Conservation (phyloP, 2,329 filamentous ascomycete species). For the Fusarium sp. region DNA sequence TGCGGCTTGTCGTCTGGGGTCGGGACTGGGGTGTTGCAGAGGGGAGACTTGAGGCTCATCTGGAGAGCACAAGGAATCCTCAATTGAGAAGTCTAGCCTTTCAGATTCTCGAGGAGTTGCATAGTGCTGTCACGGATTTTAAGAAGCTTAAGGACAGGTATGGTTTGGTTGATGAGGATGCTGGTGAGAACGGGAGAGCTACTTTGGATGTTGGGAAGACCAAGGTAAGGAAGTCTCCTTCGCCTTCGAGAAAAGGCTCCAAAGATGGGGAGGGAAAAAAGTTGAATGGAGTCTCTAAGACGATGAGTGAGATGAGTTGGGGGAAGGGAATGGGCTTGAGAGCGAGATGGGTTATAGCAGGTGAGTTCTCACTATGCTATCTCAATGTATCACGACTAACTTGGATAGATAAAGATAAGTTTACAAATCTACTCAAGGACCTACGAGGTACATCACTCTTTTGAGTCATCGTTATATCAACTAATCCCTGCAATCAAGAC, state of each 20-base stretch:
- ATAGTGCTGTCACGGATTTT: conserved; percentile 59
- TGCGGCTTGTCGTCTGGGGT: conserved; percentile 61
- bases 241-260: conserved; percentile 42
- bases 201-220: conserved; percentile 25
- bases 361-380: conserved; percentile 39
- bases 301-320: conserved; percentile 48
- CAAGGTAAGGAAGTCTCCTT: conserved; percentile 33
- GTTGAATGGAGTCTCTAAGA: conserved; percentile 33
- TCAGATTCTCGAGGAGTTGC: conserved; percentile 58
- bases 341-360: conserved; percentile 59
- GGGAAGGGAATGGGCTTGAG: conserved; percentile 52
- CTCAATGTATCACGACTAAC: background rate
- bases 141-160: conserved; percentile 57
- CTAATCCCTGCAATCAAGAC: conserved; percentile 46
- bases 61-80: conserved; percentile 53
- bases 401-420: conserved; percentile 58
- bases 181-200: background rate
- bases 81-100: conserved; percentile 55
- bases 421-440: conserved; percentile 54
- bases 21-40: conserved; percentile 62
- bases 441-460: conserved; percentile 52
- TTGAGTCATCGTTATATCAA: background rate
- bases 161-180: conserved; percentile 53
- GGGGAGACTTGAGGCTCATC: conserved; percentile 57
- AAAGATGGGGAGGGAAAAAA: conserved; percentile 41